Evolutionary conservation across 2,329 filamentous ascomycete species (phyloP).

Genomic region (Aspergillus felis): DNA sequence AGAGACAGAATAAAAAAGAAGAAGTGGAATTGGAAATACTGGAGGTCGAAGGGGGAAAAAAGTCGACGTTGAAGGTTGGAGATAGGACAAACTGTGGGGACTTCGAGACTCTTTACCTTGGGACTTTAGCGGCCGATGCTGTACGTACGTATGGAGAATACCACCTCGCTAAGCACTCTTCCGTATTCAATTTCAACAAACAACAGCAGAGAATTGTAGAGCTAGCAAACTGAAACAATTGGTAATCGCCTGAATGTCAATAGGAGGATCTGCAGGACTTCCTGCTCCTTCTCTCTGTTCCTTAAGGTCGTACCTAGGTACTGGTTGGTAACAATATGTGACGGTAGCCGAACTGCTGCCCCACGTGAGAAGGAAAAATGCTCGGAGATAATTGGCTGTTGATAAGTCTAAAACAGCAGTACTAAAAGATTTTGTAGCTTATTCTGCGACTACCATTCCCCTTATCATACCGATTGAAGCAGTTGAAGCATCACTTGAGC

Average conservation of each 20-base stretch:
- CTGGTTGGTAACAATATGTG: background rate
- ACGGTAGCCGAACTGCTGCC: background rate
- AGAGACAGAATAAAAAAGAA: background rate
- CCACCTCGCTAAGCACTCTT: background rate
- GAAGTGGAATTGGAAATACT: background rate
- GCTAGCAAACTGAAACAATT: background rate
- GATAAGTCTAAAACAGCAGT: slow-evolving; percentile 8
- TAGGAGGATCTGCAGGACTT: background rate
- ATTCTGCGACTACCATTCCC: background rate
- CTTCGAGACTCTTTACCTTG: background rate
- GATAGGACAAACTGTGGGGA: background rate
- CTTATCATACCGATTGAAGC: background rate
- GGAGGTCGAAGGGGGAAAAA: background rate
- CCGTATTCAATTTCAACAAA: background rate
- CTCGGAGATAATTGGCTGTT: slow-evolving; percentile 10
- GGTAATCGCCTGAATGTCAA: background rate
- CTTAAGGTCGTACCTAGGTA: too few relatives aligned
- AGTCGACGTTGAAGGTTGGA: background rate
- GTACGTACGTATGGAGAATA: background rate
- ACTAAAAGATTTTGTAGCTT: background rate
- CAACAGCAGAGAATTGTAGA: background rate
- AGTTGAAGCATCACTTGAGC: background rate
- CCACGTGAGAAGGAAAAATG: background rate
- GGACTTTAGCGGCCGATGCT: background rate
- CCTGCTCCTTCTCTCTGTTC: background rate